A percentile compares a stretch with the other conserved stretches of the same genome.
phyloP scores from a whole-genome alignment of 257 asterid species.

The Ballota nigra region DNA sequence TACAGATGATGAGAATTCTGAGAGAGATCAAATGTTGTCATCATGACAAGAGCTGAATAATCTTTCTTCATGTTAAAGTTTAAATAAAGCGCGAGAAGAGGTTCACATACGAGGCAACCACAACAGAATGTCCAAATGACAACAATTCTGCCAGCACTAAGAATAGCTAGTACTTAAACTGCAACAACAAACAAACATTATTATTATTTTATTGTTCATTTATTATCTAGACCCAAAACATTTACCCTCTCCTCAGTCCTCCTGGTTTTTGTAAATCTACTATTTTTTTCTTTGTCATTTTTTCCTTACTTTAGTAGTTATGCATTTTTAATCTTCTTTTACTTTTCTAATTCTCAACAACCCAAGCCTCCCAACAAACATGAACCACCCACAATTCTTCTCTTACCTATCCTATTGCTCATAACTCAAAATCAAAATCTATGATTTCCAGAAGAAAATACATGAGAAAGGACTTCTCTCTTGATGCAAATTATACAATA shows the following conservation, averaged over 20 bases:
- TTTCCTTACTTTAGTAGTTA: neutral
- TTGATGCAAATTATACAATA: neutral
- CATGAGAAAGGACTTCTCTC: neutral
- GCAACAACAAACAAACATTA: neutral
- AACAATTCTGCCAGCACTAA: neutral
- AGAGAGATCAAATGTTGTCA: neutral
- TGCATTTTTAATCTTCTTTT: neutral
- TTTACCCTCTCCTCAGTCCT: neutral
- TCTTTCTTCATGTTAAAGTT: neutral
- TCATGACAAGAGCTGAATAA: neutral
- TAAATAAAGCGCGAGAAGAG: neutral
- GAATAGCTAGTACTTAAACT: neutral
- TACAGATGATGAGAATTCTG: neutral
- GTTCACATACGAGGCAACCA: neutral
- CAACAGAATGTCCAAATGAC: neutral
- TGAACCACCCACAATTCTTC: neutral
- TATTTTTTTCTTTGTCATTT: neutral
- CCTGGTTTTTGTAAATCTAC: neutral
- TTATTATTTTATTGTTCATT: neutral
- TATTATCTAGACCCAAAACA: neutral
- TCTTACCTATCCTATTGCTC: neutral
- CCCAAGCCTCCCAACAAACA: neutral
- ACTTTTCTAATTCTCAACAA: neutral
- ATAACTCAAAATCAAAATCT: neutral
- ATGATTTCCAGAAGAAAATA: neutral